Evolutionary conservation across 1,284 basidiomycete species (phyloP).

Genomic region (Malassezia psittaci): DNA sequence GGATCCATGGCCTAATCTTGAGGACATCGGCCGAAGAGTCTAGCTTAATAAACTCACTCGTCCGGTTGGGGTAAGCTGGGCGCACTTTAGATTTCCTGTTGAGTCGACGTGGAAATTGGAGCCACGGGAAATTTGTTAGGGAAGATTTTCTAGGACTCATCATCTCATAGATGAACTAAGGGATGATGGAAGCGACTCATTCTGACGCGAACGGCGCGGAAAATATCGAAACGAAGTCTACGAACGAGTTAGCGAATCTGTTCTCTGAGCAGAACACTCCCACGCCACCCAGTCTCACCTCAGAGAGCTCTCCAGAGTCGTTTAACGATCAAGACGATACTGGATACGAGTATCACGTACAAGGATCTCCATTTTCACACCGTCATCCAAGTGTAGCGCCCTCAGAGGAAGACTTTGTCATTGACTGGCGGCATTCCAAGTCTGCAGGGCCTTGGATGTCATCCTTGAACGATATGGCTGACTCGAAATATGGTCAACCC

Average conservation of each 20-base stretch:
- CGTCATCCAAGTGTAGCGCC: background rate
- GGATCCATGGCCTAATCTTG: too few species aligned
- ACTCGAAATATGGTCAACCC: background rate
- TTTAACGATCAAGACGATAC: constrained; percentile 6
- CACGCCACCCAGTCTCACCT: constrained; percentile 15
- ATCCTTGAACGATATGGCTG: background rate
- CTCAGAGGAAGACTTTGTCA: constrained; percentile 1
- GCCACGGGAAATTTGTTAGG: too few species aligned
- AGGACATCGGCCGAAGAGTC: too few species aligned
- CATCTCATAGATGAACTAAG: constrained; percentile 6
- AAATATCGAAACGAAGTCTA: background rate
- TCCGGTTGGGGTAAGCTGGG: too few species aligned
- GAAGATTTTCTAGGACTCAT: background rate
- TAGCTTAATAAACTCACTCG: too few species aligned
- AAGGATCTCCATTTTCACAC: background rate
- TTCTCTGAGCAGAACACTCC: constrained; percentile 4
- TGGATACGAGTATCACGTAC: background rate
- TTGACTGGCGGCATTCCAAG: background rate
- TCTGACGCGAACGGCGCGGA: background rate
- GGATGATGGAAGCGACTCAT: background rate
- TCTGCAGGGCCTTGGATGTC: background rate
- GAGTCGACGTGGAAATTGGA: too few species aligned
- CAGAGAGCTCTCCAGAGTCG: constrained; percentile 17
- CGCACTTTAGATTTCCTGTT: too few species aligned
- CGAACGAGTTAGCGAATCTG: background rate